Percentiles rank a stretch among this genome's conserved stretches.
Evolutionary conservation across 2,329 filamentous ascomycete genomes (phyloP).

Genomic region (Colletotrichum sp.): DNA sequence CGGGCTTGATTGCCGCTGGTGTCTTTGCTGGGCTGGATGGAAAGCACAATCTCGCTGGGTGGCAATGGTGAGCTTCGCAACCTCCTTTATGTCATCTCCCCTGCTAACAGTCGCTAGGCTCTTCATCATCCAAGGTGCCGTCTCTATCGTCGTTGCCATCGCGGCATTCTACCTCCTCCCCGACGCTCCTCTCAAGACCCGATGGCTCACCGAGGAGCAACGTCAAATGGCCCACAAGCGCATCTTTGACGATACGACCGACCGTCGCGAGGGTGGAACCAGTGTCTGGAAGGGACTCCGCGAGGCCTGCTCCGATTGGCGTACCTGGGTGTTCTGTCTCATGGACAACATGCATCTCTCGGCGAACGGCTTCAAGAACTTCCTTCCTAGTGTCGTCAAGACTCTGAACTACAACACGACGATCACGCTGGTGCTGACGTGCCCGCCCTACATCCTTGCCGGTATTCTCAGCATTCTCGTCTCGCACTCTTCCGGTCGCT

Average conservation of each 20-base stretch:
- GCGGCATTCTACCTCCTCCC: slow-evolving; percentile 42
- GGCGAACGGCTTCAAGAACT: slow-evolving; percentile 49
- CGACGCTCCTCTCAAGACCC: slow-evolving; percentile 40
- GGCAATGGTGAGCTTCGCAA: slow-evolving; percentile 43
- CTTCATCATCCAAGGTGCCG: slow-evolving; percentile 46
- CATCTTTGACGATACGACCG: slow-evolving; percentile 31
- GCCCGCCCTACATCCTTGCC: slow-evolving; percentile 48
- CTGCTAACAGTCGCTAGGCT: slow-evolving; percentile 25
- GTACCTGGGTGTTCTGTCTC: slow-evolving; percentile 53
- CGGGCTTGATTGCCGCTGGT: slow-evolving; percentile 47
- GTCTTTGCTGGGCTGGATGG: slow-evolving; percentile 47
- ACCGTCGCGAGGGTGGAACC: slow-evolving; percentile 39
- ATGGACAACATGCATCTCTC: slow-evolving; percentile 58
- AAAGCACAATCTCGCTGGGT: slow-evolving; percentile 38
- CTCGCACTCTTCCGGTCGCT: slow-evolving; percentile 46
- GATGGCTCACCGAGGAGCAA: slow-evolving; percentile 44
- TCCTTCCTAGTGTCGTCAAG: slow-evolving; percentile 40
- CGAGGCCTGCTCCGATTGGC: slow-evolving; percentile 48
- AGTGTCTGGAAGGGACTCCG: slow-evolving; percentile 47
- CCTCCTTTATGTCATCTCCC: accelerated
- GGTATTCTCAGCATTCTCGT: slow-evolving; percentile 40
- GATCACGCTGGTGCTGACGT: slow-evolving; percentile 50
- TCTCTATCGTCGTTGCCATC: slow-evolving; percentile 39
- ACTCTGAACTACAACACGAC: slow-evolving; percentile 47
- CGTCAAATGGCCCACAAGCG: slow-evolving; percentile 41